Base-by-base conservation (phyloP, 139 green algal species). In the Auxenochlorella pyrenoidosa region DNA sequence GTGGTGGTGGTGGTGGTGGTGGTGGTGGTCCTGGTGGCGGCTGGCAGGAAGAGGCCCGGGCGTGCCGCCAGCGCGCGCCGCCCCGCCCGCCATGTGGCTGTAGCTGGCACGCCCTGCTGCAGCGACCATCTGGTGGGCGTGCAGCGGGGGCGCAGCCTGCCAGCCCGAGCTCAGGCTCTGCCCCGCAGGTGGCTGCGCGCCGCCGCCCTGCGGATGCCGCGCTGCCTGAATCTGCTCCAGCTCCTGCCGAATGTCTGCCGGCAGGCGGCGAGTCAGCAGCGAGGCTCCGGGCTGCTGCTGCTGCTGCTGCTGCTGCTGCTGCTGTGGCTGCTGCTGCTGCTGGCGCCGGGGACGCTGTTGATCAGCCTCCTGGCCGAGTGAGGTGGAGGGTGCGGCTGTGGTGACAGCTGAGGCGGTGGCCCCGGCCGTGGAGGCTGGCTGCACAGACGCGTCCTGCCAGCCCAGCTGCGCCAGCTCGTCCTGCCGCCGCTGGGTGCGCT, bases 181-280 rank as follows among this genome's bases (percentile, higher is more conserved):
- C 8, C 73, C 73, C 41, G 34, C 18, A 6, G 36, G 34, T 15
- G 28, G 40, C 73, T 75, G 70, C 71, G 41, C 10, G 6, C 8
- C 65, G 5, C 19, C 22, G 6, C 18, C 70, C 51, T 73, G 65
- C 83, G 81, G 83, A 54, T 63, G 41, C 70, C 60, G 47, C 71
- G 81, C 71, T 60, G 54, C 58, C 88, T 89, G 85, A 44, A 91
- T 38, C n/a, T 73, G n/a, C 21, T 86, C 72, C n/a, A 91, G 73
- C 70, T 90, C 36, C 43, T 75, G 54, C 24, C 89, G 79, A 66
- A 91, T 90, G 81, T 91, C 89, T 16, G 86, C 85, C 1, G 89
- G 89, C 75, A 91, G 68, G 44, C 89, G 80, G 36, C 86, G 89
- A 47, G 83, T 51, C 34, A 32, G 3, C 34, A 43, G 36, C 51